phyloP scores from a whole-genome alignment of 257 asterid genomes.

The Anisodus tanguticus region DNA sequence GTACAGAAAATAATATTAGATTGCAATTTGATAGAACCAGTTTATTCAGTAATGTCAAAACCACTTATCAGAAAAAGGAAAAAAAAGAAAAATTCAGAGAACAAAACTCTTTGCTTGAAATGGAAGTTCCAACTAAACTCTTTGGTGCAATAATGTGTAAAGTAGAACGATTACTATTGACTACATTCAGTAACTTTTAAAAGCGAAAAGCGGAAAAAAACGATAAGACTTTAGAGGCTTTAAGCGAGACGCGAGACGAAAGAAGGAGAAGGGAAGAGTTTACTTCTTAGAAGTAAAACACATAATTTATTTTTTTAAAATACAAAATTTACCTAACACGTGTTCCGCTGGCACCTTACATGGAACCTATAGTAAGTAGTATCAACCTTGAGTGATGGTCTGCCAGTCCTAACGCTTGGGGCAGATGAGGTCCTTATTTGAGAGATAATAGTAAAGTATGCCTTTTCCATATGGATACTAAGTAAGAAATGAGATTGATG shows the following conservation, averaged over 20 bases:
- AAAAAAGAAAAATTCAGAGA: not conserved
- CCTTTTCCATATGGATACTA: not conserved
- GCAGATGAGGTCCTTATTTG: not conserved
- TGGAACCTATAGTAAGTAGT: not conserved
- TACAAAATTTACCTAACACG: not conserved
- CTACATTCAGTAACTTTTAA: not conserved
- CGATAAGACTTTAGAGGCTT: not conserved
- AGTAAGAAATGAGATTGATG: not conserved
- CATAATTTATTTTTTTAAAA: not conserved
- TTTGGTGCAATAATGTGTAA: not conserved
- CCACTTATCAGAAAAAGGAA: not conserved
- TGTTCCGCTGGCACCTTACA: not conserved
- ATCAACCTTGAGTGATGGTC: not conserved
- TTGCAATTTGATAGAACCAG: not conserved
- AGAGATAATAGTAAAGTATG: slow-evolving; percentile 14
- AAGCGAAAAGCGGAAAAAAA: not conserved
- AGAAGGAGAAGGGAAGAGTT: not conserved
- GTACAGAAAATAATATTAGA: too few species aligned
- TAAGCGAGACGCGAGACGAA: not conserved
- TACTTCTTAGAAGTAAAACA: not conserved
- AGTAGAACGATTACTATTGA: not conserved
- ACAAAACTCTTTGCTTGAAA: not conserved
- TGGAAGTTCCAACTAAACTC: not conserved
- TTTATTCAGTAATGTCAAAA: not conserved
- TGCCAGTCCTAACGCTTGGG: not conserved